phyloP scores from a whole-genome alignment of 257 asterid genomes.

The Buddleja alternifolia region DNA sequence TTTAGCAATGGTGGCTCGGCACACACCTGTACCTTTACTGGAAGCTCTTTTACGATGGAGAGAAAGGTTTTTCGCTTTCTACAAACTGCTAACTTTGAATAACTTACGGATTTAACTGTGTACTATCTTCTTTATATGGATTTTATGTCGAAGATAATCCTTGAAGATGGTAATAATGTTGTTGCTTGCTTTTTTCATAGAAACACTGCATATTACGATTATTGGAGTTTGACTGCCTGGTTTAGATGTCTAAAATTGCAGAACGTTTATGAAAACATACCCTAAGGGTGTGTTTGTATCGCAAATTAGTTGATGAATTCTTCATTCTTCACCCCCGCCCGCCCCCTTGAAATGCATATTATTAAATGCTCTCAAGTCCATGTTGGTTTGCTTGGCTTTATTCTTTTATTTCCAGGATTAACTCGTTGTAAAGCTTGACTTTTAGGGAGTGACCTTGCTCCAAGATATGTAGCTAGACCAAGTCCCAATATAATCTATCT shows the following conservation, averaged over 20 bases:
- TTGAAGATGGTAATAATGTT: slow-evolving; percentile 13
- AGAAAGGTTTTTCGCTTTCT: slow-evolving; percentile 70
- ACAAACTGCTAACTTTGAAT: too few relatives aligned
- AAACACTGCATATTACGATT: slow-evolving; percentile 6
- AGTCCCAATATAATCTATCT: background rate
- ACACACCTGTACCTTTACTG: slow-evolving; percentile 93
- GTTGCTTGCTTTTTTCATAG: slow-evolving; percentile 11
- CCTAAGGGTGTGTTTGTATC: background rate
- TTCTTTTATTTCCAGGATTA: background rate
- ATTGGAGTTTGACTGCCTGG: slow-evolving; percentile 12
- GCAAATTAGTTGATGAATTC: background rate
- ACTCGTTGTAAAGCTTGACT: slow-evolving; percentile 9
- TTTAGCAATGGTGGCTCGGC: slow-evolving; percentile 98
- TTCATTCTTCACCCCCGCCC: background rate
- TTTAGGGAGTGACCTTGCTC: slow-evolving; percentile 14
- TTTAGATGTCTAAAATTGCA: background rate
- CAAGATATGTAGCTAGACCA: slow-evolving; percentile 5
- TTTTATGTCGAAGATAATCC: background rate
- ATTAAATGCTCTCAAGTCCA: slow-evolving; percentile 15
- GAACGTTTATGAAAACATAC: background rate
- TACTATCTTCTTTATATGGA: slow-evolving; percentile 5
- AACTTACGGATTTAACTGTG: slow-evolving; percentile 2
- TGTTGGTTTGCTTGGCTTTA: background rate
- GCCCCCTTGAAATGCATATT: background rate
- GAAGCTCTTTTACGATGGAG: slow-evolving; percentile 98